These are phyloP conservation scores for Podosphaera xanthii DNA, from an alignment of 2,329 filamentous ascomycete genomes.

Conservation along the genomic window DNA sequence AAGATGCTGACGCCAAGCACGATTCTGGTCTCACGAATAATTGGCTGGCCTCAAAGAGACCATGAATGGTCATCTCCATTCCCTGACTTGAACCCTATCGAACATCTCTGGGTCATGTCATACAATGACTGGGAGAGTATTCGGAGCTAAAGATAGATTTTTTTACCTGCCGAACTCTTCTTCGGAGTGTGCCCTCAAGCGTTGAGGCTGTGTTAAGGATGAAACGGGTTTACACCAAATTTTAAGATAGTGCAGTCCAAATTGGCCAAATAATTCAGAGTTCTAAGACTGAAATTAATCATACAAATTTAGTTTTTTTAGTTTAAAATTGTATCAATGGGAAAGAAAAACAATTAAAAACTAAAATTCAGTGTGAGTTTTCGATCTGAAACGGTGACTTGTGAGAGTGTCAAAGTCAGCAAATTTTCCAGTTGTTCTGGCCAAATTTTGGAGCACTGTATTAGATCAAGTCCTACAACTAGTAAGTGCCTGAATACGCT, in stretches of 20 bases:
- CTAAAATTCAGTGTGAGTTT: neutral
- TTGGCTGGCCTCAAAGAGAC: neutral
- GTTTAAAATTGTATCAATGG: neutral
- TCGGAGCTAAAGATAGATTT: neutral
- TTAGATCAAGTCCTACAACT: too few species aligned
- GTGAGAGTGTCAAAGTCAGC: neutral
- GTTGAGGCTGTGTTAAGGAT: neutral
- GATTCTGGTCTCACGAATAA: neutral
- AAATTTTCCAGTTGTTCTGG: too few species aligned
- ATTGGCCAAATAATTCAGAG: neutral
- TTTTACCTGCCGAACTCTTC: neutral
- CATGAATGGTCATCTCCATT: neutral
- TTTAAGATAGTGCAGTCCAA: neutral
- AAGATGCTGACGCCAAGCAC: neutral
- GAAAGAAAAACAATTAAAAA: neutral
- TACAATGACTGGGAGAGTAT: neutral
- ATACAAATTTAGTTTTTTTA: neutral
- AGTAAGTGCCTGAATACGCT: too few species aligned
- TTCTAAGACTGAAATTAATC: neutral
- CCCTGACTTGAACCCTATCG: neutral
- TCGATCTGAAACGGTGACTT: neutral
- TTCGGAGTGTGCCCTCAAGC: neutral
- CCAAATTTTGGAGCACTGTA: too few species aligned
- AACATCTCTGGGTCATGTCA: neutral
- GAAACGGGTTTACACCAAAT: neutral